Evolutionary conservation across 768 basidiomycete genomes (phyloP), one percentile per base, ranked within the genome.

Genomic region (Saitozyma sp.): DNA sequence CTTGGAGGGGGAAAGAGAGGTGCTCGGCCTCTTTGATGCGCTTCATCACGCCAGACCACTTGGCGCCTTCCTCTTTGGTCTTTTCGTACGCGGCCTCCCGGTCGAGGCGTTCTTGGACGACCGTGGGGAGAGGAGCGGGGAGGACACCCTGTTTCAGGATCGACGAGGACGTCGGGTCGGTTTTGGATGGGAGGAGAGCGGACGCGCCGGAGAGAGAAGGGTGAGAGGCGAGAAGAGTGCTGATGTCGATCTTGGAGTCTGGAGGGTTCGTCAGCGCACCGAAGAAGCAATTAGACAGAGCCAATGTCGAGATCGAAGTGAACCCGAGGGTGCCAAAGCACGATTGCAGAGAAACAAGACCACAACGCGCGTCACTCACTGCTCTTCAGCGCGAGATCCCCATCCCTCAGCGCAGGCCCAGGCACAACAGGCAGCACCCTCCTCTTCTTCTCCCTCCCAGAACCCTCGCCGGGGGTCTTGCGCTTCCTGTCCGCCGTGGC

Each of bases 81-180:
- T 90, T 85, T 71, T 93, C 92, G 75, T 95, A 96, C 0, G 95
- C 95, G 8, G 93, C 95, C 75, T 92, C 88, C 54, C 95, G 87
- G 68, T 96, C 92, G 0, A 97, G 81, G 50, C 90, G 88, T 64
- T 96, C 93, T 76, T 96, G 91, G 0, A 88, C 85, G 40, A 92
- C 85, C 19, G 88, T 87, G 9, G 92, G 92, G 0, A 99, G 82
- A 0, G 95, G 95, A 0, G 91, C 91, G 5, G 91, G 81, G 7
- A 95, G 83, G 0, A 88, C 83, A 64, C 84, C 83, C 20, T 80
- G 82, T 71, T 88, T 88, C 19, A 78, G 71, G 42, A 79, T 77
- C 75, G 89, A 90, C 1, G 87, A 85, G 51, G 54, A 16, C 14
- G 9, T 19, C 9, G 53, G 54, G 6, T 52, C 43, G 19, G 53